Conservation (phyloP, 306 rosid species). For the Hippophae tibetana region DNA sequence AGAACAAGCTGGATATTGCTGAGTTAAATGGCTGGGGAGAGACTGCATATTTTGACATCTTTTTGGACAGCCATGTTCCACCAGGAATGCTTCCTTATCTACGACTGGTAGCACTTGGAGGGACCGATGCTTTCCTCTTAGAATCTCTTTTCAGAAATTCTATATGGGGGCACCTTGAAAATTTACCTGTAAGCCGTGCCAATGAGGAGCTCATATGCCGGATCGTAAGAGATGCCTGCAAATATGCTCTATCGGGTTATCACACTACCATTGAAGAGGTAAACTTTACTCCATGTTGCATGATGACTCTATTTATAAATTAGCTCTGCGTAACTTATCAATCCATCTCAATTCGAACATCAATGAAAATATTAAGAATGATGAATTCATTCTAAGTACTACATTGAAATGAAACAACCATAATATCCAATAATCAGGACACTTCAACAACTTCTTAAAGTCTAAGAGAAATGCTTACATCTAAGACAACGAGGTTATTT, state of each 20-base stretch:
- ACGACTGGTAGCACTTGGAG: conserved; percentile 80
- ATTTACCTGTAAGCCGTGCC: conserved; percentile 61
- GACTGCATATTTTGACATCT: conserved; percentile 67
- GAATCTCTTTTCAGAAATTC: conserved; percentile 76
- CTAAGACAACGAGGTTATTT: no score
- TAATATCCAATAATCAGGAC: no score
- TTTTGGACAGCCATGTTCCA: conserved; percentile 47
- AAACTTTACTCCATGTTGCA: neutral
- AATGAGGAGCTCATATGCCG: conserved; percentile 78
- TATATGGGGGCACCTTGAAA: conserved; percentile 67
- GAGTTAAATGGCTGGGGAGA: conserved; percentile 67
- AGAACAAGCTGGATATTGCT: conserved; percentile 74
- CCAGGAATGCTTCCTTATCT: conserved; percentile 57
- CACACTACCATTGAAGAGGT: conserved; percentile 89
- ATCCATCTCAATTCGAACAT: no score
- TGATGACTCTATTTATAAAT: neutral
- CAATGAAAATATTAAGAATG: no score
- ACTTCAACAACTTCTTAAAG: no score
- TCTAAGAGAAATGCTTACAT: no score
- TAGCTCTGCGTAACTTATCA: neutral
- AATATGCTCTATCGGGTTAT: conserved; percentile 66
- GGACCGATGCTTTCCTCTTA: conserved; percentile 75
- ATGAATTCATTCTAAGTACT: no score
- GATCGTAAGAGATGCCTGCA: conserved; percentile 64
- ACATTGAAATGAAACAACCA: no score